A percentile compares a stretch with the other conserved stretches of the same genome.
These are phyloP conservation scores for Sporothrix dimorphospora DNA, from an alignment of 2,329 filamentous ascomycete genomes.

Conservation along the genomic window DNA sequence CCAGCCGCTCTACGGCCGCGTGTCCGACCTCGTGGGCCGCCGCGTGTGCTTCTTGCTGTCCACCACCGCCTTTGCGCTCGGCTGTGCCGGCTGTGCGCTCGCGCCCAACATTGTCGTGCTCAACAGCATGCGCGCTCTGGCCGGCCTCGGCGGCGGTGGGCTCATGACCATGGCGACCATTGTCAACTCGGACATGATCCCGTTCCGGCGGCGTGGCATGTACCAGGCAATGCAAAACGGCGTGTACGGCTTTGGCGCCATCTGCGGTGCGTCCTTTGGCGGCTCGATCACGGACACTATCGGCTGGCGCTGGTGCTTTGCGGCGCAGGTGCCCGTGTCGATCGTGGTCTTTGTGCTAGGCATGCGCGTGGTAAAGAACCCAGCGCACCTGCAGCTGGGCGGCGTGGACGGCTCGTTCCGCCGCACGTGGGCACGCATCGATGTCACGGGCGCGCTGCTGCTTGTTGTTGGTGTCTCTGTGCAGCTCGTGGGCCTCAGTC, in stretches of 20 bases:
- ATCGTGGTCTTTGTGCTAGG: slow-evolving; percentile 49
- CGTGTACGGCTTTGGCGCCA: slow-evolving; percentile 68
- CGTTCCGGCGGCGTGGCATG: slow-evolving; percentile 68
- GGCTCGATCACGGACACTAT: slow-evolving; percentile 67
- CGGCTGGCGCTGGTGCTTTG: slow-evolving; percentile 70
- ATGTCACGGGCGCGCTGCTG: slow-evolving; percentile 60
- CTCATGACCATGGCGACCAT: slow-evolving; percentile 76
- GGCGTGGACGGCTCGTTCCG: slow-evolving; percentile 36
- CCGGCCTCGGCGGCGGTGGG: slow-evolving; percentile 67
- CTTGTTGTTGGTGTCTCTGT: slow-evolving; percentile 61
- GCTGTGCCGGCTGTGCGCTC: slow-evolving; percentile 56
- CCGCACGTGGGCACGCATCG: slow-evolving; percentile 57
- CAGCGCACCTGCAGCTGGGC: background rate
- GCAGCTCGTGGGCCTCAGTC: slow-evolving; percentile 58
- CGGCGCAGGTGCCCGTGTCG: slow-evolving; percentile 64
- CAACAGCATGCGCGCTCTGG: slow-evolving; percentile 56
- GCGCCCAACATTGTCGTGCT: slow-evolving; percentile 54
- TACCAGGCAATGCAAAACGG: slow-evolving; percentile 78
- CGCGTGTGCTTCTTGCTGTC: slow-evolving; percentile 68
- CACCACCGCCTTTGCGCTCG: slow-evolving; percentile 40
- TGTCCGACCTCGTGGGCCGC: slow-evolving; percentile 63
- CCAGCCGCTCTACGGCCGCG: slow-evolving; percentile 65
- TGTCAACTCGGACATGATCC: slow-evolving; percentile 70
- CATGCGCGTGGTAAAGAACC: slow-evolving; percentile 7
- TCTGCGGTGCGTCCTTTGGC: slow-evolving; percentile 69